Conservation (phyloP, 148 eudicot species). For the Camellia sinensis region DNA sequence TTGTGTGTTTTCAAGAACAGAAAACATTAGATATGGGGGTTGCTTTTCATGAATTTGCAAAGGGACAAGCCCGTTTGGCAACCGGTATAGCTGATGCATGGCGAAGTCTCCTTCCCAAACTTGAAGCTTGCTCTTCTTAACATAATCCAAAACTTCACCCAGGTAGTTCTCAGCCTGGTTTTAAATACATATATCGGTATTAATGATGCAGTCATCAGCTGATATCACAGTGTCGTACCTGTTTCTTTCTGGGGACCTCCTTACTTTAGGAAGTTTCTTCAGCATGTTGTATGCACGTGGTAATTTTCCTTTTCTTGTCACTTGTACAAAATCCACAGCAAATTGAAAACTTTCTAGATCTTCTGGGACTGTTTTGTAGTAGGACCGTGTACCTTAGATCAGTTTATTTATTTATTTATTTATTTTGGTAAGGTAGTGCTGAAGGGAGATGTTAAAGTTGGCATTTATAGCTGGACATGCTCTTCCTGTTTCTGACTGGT, state of each 20-base stretch:
- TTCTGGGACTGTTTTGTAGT: neutral
- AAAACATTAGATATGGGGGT: slow-evolving; percentile 83
- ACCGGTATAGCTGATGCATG: slow-evolving; percentile 83
- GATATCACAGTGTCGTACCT: too few species aligned
- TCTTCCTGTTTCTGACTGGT: neutral
- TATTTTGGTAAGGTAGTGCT: neutral
- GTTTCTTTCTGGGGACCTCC: neutral
- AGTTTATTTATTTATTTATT: neutral
- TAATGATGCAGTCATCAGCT: too few species aligned
- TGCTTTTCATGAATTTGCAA: slow-evolving; percentile 97
- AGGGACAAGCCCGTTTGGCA: slow-evolving; percentile 92
- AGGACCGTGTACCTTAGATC: neutral
- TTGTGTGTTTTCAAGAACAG: slow-evolving; percentile 82
- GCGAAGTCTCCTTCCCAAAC: slow-evolving; percentile 91
- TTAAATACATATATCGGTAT: too few species aligned
- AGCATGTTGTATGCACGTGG: slow-evolving; percentile 10
- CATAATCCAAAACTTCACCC: neutral
- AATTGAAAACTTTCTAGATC: neutral
- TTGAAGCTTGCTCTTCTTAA: slow-evolving; percentile 73
- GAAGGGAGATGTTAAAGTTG: neutral
- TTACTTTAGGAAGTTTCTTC: neutral
- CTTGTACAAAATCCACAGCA: slow-evolving; percentile 5
- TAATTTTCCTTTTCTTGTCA: neutral
- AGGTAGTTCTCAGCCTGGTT: neutral
- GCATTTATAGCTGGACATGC: neutral